Evolutionary conservation across 768 basidiomycete genomes (phyloP).

Genomic region (Lyophyllum shimeji): DNA sequence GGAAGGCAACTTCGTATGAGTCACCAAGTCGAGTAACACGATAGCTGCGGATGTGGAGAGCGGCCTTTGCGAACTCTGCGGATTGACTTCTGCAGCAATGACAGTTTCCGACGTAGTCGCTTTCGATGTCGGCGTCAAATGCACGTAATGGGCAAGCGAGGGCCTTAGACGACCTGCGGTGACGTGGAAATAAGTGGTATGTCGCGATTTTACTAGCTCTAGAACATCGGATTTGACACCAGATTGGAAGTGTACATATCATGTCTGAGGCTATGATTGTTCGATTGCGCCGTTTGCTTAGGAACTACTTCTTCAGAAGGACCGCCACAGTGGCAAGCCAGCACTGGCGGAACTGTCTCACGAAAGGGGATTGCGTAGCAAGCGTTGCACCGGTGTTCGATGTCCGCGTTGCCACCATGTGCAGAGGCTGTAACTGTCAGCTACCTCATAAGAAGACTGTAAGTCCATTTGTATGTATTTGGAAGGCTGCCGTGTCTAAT

Average conservation of each 20-base stretch:
- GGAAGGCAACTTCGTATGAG: too few species aligned
- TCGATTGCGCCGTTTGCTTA: not conserved
- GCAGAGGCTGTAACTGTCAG: not conserved
- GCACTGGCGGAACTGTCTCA: not conserved
- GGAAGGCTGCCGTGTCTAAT: not conserved
- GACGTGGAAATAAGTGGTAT: not conserved
- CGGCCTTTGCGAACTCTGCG: not conserved
- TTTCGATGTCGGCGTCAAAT: not conserved
- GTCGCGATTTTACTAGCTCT: not conserved
- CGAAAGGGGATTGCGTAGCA: not conserved
- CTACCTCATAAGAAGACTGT: constrained; percentile 1
- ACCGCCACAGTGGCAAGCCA: not conserved
- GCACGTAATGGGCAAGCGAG: not conserved
- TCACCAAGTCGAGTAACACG: not conserved
- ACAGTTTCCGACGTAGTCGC: not conserved
- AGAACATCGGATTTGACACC: not conserved
- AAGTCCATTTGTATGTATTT: not conserved
- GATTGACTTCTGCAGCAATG: not conserved
- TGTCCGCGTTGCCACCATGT: not conserved
- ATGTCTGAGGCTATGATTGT: not conserved
- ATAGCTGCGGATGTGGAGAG: not conserved
- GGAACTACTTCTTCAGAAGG: not conserved
- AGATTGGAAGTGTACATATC: not conserved
- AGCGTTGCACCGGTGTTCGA: constrained; percentile 1
- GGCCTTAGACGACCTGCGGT: not conserved